These are phyloP conservation scores for Bipolaris bicolor DNA, from an alignment of 2,329 filamentous ascomycete species.

Conservation along the genomic window DNA sequence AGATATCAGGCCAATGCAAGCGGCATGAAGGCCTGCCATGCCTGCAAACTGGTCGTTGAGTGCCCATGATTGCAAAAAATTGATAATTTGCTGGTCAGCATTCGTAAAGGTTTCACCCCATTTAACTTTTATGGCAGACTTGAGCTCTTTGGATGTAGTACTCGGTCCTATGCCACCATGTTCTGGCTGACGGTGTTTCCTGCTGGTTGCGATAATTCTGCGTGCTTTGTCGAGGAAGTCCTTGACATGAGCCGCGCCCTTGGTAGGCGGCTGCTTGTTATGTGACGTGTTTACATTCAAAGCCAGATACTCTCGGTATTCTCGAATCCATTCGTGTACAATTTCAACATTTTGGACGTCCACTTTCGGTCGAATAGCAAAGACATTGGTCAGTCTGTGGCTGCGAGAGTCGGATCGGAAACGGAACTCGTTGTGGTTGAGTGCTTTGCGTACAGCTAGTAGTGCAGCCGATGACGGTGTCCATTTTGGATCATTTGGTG, in stretches of 20 bases:
- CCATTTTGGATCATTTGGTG: conserved; percentile 25
- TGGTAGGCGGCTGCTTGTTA: neutral
- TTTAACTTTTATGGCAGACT: conserved; percentile 20
- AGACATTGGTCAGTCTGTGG: conserved; percentile 63
- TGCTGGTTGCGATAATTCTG: conserved; percentile 49
- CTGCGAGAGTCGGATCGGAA: conserved; percentile 63
- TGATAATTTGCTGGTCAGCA: conserved; percentile 63
- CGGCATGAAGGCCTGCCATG: conserved; percentile 61
- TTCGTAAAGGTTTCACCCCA: conserved; percentile 54
- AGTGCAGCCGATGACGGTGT: conserved; percentile 56
- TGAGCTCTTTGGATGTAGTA: conserved; percentile 24
- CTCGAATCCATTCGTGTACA: conserved; percentile 61
- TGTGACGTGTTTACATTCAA: conserved; percentile 13
- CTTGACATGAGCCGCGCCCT: conserved; percentile 40
- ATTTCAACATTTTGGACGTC: conserved; percentile 61
- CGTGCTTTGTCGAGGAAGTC: conserved; percentile 52
- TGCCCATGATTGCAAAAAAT: conserved; percentile 71
- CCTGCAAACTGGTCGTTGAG: conserved; percentile 36
- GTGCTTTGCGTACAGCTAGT: conserved; percentile 72
- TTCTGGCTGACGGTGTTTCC: conserved; percentile 45
- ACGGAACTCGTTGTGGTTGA: conserved; percentile 65
- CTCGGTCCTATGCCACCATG: conserved; percentile 49
- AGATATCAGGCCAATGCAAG: conserved; percentile 70
- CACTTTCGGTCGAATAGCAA: conserved; percentile 64
- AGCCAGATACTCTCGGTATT: conserved; percentile 58